Conservation (phyloP, 1,139 yeast species). For the Komagataea norvegica region DNA sequence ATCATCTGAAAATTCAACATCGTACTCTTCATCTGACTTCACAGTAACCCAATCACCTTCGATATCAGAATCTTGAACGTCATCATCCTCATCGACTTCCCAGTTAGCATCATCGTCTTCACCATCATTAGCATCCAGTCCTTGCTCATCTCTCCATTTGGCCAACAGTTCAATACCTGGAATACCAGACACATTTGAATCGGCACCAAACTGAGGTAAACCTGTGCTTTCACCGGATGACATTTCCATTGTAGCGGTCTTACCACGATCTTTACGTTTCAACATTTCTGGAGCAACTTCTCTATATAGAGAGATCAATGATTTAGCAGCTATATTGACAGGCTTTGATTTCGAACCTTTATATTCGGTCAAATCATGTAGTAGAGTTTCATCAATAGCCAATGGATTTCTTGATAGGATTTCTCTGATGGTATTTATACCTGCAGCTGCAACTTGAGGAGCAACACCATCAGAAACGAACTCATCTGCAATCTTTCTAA, state of each 20-base stretch:
- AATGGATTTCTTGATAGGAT: slow-evolving; percentile 89
- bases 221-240: slow-evolving; percentile 48
- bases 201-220: slow-evolving; percentile 70
- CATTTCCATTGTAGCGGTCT: slow-evolving; percentile 76
- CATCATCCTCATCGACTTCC: slow-evolving; percentile 49
- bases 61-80: slow-evolving; percentile 37
- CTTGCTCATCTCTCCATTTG: slow-evolving; percentile 79
- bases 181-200: slow-evolving; percentile 57
- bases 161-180: slow-evolving; percentile 89
- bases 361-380: slow-evolving; percentile 87
- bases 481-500: slow-evolving; percentile 92
- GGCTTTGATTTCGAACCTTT: slow-evolving; percentile 91
- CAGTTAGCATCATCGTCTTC: slow-evolving; percentile 60
- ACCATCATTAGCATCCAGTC: slow-evolving; percentile 51
- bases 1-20: slow-evolving; percentile 43
- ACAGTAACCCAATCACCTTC: slow-evolving; percentile 54
- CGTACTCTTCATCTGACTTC: slow-evolving; percentile 51
- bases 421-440: slow-evolving; percentile 90
- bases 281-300: slow-evolving; percentile 97
- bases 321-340: slow-evolving; percentile 90
- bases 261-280: slow-evolving; percentile 85
- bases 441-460: slow-evolving; percentile 96
- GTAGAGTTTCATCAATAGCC: slow-evolving; percentile 79
- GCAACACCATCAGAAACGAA: slow-evolving; percentile 98
- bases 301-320: slow-evolving; percentile 80